Evolutionary conservation across 495 filamentous ascomycete genomes (phyloP).

Genomic region (Sabuloglossum arenarium): DNA sequence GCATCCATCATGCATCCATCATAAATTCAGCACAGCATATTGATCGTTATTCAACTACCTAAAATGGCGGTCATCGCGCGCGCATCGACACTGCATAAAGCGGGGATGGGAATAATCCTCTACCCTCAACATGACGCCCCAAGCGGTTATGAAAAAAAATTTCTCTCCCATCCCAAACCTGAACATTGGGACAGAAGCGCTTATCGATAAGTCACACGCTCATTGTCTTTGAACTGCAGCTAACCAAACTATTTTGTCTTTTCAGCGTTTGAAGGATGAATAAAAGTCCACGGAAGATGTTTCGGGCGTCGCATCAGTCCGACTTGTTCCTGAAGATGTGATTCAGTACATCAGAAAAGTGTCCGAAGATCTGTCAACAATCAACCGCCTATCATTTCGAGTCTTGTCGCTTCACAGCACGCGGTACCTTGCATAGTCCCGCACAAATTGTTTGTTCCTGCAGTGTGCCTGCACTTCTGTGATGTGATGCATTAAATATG

Average conservation of each 20-base stretch:
- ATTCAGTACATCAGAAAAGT: no score
- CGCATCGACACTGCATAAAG: neutral
- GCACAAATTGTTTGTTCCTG: constrained; percentile 4
- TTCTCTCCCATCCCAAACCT: neutral
- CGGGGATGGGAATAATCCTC: neutral
- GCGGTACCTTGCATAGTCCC: constrained; percentile 4
- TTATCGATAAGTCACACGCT: constrained; percentile 1
- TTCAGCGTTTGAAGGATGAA: no score
- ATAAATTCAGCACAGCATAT: no score
- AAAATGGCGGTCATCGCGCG: neutral
- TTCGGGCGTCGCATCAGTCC: no score
- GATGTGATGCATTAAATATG: neutral
- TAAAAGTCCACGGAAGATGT: no score
- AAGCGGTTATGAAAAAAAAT: neutral
- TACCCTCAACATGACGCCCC: neutral
- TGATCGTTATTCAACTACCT: neutral
- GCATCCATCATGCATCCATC: no score
- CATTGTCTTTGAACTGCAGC: neutral
- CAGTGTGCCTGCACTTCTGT: neutral
- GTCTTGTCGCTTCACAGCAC: no score
- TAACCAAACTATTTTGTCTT: neutral
- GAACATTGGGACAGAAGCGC: neutral
- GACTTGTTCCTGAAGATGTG: no score
- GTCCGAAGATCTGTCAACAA: no score
- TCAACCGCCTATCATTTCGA: no score